Percentiles rank a stretch among this genome's conserved stretches.
Conservation (phyloP, 2,329 filamentous ascomycete genomes). For the Aspergillus hortae region DNA sequence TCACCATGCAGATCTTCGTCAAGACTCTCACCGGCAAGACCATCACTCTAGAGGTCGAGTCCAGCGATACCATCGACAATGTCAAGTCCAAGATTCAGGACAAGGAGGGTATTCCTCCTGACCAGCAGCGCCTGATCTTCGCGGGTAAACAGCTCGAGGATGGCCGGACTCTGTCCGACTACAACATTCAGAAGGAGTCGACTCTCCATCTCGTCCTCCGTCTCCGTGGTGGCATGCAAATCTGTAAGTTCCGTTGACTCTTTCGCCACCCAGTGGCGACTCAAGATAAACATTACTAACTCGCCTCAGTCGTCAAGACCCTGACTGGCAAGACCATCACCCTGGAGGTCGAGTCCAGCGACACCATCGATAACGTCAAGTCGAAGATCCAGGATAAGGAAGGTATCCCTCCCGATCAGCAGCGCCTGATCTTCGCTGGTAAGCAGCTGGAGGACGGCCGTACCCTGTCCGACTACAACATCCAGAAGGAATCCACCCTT, state of each 20-base stretch:
- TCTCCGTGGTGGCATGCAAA: conserved; percentile 62
- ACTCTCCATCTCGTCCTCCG: conserved; percentile 73
- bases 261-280: conserved; percentile 4
- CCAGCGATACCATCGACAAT: conserved; percentile 49
- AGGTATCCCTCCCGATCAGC: conserved; percentile 92
- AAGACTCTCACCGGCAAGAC: conserved; percentile 74
- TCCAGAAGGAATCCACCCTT: conserved; percentile 86
- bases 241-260: conserved; percentile 50
- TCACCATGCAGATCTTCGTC: conserved; percentile 94
- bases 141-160: conserved; percentile 58
- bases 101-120: conserved; percentile 58
- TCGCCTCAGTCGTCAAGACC: conserved; percentile 53
- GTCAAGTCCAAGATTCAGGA: conserved; percentile 59
- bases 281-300: neutral
- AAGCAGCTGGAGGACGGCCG: conserved; percentile 96
- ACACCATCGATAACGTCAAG: conserved; percentile 97
- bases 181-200: conserved; percentile 59
- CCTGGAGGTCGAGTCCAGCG: conserved; percentile 65
- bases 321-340: conserved; percentile 64
- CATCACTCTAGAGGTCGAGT: conserved; percentile 51
- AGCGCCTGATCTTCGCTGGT: conserved; percentile 91
- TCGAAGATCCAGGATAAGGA: conserved; percentile 98
- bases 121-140: conserved; percentile 58
- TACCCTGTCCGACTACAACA: conserved; percentile 89
- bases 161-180: conserved; percentile 53